Conservation (phyloP, 331 rosid species). For the Quercus tomentella region DNA sequence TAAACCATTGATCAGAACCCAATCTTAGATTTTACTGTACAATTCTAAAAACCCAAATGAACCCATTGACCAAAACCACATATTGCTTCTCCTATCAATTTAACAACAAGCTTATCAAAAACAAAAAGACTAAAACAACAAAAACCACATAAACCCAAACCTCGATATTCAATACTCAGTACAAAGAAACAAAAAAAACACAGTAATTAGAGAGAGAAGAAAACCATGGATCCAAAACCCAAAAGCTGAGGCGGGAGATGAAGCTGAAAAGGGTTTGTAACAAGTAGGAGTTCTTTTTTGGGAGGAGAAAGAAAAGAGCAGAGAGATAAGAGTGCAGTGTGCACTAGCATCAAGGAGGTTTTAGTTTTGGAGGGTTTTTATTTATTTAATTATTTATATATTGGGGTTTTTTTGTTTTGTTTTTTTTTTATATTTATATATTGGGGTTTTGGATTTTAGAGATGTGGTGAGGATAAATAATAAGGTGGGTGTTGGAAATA, state of each 20-base stretch:
- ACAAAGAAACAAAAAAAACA: neutral
- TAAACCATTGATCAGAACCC: slow-evolving; percentile 4
- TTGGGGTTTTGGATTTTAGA: neutral
- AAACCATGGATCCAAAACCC: neutral
- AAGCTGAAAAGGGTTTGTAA: neutral
- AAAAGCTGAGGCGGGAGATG: neutral
- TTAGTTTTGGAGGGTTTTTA: neutral
- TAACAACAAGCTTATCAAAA: neutral
- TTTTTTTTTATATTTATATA: neutral
- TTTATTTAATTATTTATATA: neutral
- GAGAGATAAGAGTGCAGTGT: neutral
- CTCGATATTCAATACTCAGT: neutral
- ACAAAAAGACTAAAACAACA: slow-evolving; percentile 16
- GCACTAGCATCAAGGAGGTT: neutral
- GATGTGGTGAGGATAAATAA: neutral
- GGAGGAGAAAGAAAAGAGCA: neutral
- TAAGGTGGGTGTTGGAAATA: neutral
- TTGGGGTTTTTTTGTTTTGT: neutral
- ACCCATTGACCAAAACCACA: slow-evolving; percentile 1
- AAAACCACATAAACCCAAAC: slow-evolving; percentile 12
- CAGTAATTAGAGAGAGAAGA: neutral
- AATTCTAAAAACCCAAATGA: neutral
- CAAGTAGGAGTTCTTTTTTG: neutral
- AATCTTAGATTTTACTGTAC: neutral
- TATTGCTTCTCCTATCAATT: neutral